These are phyloP conservation scores for Groenewaldozyma auringiensis DNA, from an alignment of 1,139 yeast genomes.

Conservation along the genomic window DNA sequence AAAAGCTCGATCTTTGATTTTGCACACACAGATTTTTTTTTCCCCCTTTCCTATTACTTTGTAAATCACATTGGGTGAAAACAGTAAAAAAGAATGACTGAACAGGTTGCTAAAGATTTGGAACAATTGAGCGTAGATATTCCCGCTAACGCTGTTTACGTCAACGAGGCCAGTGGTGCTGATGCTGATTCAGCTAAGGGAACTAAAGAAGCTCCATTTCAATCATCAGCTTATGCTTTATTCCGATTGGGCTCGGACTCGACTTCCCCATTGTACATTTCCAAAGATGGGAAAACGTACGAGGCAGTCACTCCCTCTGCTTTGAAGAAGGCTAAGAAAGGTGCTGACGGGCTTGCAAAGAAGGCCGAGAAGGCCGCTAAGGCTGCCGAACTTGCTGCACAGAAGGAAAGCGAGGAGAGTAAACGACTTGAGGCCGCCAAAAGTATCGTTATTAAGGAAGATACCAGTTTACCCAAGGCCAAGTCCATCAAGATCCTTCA, in stretches of 20 bases:
- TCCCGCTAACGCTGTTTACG: slow-evolving; percentile 38
- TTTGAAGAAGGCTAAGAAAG: slow-evolving; percentile 92
- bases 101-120: slow-evolving; percentile 6
- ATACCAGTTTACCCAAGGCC: slow-evolving; percentile 63
- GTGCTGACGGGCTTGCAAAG: slow-evolving; percentile 85
- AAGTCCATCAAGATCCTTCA: slow-evolving; percentile 55
- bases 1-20: too few species aligned
- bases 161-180: slow-evolving; percentile 63
- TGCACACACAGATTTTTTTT: too few species aligned
- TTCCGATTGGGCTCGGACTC: slow-evolving; percentile 40
- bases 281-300: slow-evolving; percentile 61
- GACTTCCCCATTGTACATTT: slow-evolving; percentile 49
- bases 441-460: slow-evolving; percentile 60
- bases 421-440: slow-evolving; percentile 71
- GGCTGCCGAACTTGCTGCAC: slow-evolving; percentile 52
- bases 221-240: slow-evolving; percentile 78
- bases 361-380: slow-evolving; percentile 77
- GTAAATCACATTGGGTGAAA: too few species aligned
- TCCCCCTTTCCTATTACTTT: too few species aligned
- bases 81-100: slow-evolving; percentile 7
- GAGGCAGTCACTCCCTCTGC: slow-evolving; percentile 87
- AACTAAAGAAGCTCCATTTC: slow-evolving; percentile 58
- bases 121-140: slow-evolving; percentile 6
- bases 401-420: slow-evolving; percentile 57
- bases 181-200: slow-evolving; percentile 55